These are phyloP conservation scores for Arabidopsis hybrid DNA, from an alignment of 441 rosid genomes.

Conservation along the genomic window DNA sequence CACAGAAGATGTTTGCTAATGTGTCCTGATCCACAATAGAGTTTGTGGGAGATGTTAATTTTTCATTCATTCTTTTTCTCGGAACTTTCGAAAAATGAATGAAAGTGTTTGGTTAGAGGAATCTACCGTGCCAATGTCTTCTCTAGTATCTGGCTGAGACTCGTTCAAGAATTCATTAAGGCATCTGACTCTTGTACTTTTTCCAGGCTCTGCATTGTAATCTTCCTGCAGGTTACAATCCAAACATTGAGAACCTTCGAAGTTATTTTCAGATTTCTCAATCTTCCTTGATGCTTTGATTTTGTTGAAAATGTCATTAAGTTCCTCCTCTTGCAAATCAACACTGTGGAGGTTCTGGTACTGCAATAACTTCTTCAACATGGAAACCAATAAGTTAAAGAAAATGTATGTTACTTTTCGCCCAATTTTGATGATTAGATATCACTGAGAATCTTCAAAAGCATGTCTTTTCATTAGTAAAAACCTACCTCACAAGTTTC, in stretches of 20 bases:
- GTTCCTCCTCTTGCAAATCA: slow-evolving; percentile 47
- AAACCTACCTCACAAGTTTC: slow-evolving; percentile 53
- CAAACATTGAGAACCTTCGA: slow-evolving; percentile 17
- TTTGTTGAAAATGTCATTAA: slow-evolving; percentile 41
- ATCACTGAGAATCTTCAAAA: neutral
- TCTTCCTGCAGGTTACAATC: slow-evolving; percentile 30
- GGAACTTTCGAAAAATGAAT: neutral
- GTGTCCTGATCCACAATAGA: slow-evolving; percentile 39
- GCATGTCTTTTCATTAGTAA: neutral
- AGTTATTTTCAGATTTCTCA: slow-evolving; percentile 28
- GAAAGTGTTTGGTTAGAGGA: slow-evolving; percentile 22
- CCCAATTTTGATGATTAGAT: neutral
- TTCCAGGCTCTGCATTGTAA: slow-evolving; percentile 35
- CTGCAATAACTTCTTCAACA: slow-evolving; percentile 48
- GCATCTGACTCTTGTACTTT: slow-evolving; percentile 24
- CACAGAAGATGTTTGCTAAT: slow-evolving; percentile 22
- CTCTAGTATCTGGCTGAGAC: slow-evolving; percentile 32
- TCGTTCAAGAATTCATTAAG: slow-evolving; percentile 41
- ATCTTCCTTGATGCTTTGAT: slow-evolving; percentile 46
- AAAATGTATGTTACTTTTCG: neutral
- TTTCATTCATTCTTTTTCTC: neutral
- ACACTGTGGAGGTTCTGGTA: slow-evolving; percentile 58
- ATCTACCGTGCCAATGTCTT: slow-evolving; percentile 19
- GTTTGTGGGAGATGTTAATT: neutral
- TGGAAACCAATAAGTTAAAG: slow-evolving; percentile 10